These are phyloP conservation scores for Spinellus fusiger DNA, from an alignment of 192 early-diverging fungal genomes.

Conservation along the genomic window DNA sequence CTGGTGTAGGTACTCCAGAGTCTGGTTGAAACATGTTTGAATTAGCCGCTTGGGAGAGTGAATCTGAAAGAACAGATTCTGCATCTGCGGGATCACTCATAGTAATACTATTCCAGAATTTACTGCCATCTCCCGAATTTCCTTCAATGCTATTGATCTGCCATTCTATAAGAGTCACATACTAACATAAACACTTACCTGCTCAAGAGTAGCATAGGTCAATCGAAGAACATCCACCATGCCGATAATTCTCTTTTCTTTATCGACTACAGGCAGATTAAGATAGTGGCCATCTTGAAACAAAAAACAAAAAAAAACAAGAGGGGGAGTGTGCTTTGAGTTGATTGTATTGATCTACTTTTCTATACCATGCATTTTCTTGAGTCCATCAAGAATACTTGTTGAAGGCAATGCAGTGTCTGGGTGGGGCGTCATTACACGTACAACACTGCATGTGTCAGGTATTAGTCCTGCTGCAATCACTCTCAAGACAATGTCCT, in stretches of 20 bases:
- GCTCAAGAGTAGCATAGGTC: constrained; percentile 70
- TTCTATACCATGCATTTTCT: constrained; percentile 63
- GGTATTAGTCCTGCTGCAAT: constrained; percentile 81
- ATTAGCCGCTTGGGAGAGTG: constrained; percentile 29
- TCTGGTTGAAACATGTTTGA: constrained; percentile 24
- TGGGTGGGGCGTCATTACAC: constrained; percentile 91
- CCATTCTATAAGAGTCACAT: not conserved
- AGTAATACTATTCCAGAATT: constrained; percentile 41
- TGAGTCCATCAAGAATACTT: constrained; percentile 70
- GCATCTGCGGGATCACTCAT: constrained; percentile 32
- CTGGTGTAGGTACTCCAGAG: not conserved
- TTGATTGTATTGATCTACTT: not conserved
- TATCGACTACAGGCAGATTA: constrained; percentile 66
- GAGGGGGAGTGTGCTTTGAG: not conserved
- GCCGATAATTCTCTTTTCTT: constrained; percentile 60
- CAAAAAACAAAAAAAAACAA: not conserved
- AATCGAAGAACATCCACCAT: constrained; percentile 74
- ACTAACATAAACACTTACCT: constrained; percentile 42
- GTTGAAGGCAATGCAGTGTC: constrained; percentile 62
- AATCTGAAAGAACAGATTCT: constrained; percentile 33
- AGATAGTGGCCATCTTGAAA: constrained; percentile 56
- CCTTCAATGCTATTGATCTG: constrained; percentile 34
- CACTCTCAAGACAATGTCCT: constrained; percentile 80
- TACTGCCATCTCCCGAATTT: constrained; percentile 17
- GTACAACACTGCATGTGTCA: constrained; percentile 80